phyloP scores from a whole-genome alignment of 2,329 filamentous ascomycete species.

The Neonectria hederae region DNA sequence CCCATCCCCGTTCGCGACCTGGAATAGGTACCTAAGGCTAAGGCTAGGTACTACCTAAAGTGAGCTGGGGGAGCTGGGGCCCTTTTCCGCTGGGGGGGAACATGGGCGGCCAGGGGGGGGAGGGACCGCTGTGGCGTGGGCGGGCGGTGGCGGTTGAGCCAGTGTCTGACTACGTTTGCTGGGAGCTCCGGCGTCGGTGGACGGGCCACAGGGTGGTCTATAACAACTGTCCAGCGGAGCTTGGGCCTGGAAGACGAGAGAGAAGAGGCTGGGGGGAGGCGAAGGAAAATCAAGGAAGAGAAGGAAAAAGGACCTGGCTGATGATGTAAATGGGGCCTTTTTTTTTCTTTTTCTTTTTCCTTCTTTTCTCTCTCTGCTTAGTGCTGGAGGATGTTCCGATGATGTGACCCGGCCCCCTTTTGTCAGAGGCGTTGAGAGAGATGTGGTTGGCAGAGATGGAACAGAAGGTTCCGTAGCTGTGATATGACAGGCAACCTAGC shows the following conservation, averaged over 20 bases:
- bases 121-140: conserved; percentile 20
- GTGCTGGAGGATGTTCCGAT: neutral
- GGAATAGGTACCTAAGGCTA: conserved; percentile 21
- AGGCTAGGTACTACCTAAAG: too few relatives aligned
- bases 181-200: conserved; percentile 21
- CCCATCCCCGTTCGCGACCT: conserved; percentile 22
- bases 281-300: neutral
- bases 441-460: neutral
- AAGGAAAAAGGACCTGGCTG: neutral
- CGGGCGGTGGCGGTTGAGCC: conserved; percentile 13
- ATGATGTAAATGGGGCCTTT: neutral
- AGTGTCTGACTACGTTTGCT: conserved; percentile 10
- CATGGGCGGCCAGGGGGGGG: neutral
- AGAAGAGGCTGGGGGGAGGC: conserved; percentile 17
- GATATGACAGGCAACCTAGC: neutral
- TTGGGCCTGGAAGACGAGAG: neutral
- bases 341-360: neutral
- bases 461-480: neutral
- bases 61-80: conserved; percentile 11
- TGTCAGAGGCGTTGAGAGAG: neutral
- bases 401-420: neutral
- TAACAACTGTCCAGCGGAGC: neutral
- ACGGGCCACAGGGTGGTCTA: conserved; percentile 34
- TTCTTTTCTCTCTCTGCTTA: neutral
- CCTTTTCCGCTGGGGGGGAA: conserved; percentile 1